phyloP scores from a whole-genome alignment of 495 filamentous ascomycete species.

The Lepidopterella palustris region DNA sequence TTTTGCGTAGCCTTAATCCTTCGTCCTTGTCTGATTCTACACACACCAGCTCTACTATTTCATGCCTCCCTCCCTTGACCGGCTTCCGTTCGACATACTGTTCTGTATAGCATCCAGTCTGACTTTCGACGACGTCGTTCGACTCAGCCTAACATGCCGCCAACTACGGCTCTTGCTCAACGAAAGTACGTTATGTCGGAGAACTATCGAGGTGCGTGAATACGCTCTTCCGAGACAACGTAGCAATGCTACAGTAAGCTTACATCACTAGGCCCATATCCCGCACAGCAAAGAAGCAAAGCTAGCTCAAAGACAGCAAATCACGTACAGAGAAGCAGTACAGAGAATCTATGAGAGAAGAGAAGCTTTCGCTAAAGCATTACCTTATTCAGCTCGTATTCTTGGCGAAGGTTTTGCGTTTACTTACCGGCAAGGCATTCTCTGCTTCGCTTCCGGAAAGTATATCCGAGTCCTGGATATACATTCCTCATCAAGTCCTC shows the following conservation, averaged over 20 bases:
- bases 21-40: not conserved
- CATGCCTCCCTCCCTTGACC: constrained; percentile 30
- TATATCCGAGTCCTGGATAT: constrained; percentile 60
- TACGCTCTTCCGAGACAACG: not conserved
- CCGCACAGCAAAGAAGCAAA: constrained; percentile 53
- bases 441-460: constrained; percentile 54
- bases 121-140: constrained; percentile 46
- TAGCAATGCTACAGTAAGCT: constrained; percentile 5
- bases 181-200: constrained; percentile 57
- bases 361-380: constrained; percentile 54
- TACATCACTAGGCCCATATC: constrained; percentile 44
- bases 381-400: constrained; percentile 55
- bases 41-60: not conserved
- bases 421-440: constrained; percentile 55
- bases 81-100: constrained; percentile 34
- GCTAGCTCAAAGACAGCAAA: constrained; percentile 41
- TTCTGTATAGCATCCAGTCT: constrained; percentile 35
- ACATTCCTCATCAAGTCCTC: constrained; percentile 35
- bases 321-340: constrained; percentile 51
- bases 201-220: constrained; percentile 50
- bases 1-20: not conserved
- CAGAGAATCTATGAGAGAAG: constrained; percentile 54
- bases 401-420: constrained; percentile 57
- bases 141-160: constrained; percentile 46
- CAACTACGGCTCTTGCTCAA: constrained; percentile 48